Percentiles rank a stretch among this genome's conserved stretches.
These are phyloP conservation scores for Boletus rex-veris DNA, from an alignment of 768 basidiomycete genomes.

Conservation along the genomic window DNA sequence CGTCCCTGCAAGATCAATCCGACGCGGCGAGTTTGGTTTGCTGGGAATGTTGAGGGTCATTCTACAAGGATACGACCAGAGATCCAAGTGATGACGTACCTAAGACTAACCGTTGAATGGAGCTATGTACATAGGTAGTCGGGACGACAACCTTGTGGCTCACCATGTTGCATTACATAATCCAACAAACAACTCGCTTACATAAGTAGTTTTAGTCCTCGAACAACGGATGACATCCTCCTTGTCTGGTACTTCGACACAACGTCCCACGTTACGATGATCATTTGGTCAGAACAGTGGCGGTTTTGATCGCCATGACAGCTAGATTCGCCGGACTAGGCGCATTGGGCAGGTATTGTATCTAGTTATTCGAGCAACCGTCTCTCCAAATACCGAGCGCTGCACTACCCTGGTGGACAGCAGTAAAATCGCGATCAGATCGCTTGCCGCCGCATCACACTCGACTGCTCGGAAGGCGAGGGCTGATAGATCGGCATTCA, in stretches of 20 bases:
- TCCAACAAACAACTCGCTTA: too few species aligned
- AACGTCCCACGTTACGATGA: slow-evolving; percentile 6
- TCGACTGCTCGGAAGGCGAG: slow-evolving; percentile 18
- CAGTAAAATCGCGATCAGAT: slow-evolving; percentile 24
- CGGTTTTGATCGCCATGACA: slow-evolving; percentile 17
- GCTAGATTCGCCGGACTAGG: slow-evolving; percentile 14
- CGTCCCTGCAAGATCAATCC: background rate
- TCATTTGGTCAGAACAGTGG: slow-evolving; percentile 13
- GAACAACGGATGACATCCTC: too few species aligned
- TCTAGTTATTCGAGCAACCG: slow-evolving; percentile 12
- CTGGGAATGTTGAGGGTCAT: background rate
- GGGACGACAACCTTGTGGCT: too few species aligned
- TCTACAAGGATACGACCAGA: background rate
- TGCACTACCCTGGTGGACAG: slow-evolving; percentile 6
- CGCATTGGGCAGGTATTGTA: slow-evolving; percentile 14
- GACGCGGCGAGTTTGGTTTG: too few species aligned
- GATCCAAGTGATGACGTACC: slow-evolving; percentile 2
- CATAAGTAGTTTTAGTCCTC: too few species aligned
- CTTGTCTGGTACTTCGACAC: too few species aligned
- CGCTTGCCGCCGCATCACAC: slow-evolving; percentile 10
- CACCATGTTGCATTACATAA: too few species aligned
- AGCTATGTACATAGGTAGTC: too few species aligned
- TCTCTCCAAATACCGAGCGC: slow-evolving; percentile 6
- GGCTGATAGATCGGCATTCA: slow-evolving; percentile 20
- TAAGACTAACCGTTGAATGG: background rate